Base-by-base conservation (phyloP, 2,329 filamentous ascomycete species). In the Pyrenochaeta sp. region DNA sequence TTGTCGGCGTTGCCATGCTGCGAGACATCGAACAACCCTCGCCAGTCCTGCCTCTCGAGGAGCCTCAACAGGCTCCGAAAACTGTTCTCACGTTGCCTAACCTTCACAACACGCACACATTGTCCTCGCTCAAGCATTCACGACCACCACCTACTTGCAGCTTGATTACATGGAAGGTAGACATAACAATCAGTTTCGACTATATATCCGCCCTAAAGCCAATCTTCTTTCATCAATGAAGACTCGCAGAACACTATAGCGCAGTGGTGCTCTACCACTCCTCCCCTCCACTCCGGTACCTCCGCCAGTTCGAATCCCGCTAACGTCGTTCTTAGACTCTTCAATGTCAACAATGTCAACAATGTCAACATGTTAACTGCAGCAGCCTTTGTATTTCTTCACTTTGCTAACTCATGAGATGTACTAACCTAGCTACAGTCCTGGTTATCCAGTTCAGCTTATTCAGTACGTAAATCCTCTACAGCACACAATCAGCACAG, bases 231-330 rank as follows among this genome's bases (percentile, higher is more conserved):
- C 34, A 40, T 50, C 45, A 47, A 47, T 32, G 19, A 47, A 47
- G 45, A n/a, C 36, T 39, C 15, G 36, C 45, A 47, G 19, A 19
- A 30, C 15, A 32, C 5, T 12, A 15, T 50, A 22, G 48, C 36
- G 36, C 36, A 50, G 48, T 50, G 48, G 48, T 50, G 22, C 19
- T 19, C 24, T 3, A 5, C 13, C 47, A 30, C 34, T 42, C n/a
- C 37, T 40, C n/a, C 15, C 24, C 44, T 19, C 34, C 46, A 12
- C 25, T 5, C 24, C 42, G 10, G 3, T 27, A 44, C 25, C 13
- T 27, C 24, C 42, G 42, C 42, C 24, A 34, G 45, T 47, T 47
- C 45, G 45, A 47, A 34, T 12, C 45, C 9, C 45, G 45, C 45
- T 47, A 47, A 47, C n/a, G 5, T 32, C 22, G 12, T 34, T 30